These are phyloP conservation scores for Alternaria novae-zelandiae DNA, from an alignment of 2,329 filamentous ascomycete genomes.

Conservation along the genomic window DNA sequence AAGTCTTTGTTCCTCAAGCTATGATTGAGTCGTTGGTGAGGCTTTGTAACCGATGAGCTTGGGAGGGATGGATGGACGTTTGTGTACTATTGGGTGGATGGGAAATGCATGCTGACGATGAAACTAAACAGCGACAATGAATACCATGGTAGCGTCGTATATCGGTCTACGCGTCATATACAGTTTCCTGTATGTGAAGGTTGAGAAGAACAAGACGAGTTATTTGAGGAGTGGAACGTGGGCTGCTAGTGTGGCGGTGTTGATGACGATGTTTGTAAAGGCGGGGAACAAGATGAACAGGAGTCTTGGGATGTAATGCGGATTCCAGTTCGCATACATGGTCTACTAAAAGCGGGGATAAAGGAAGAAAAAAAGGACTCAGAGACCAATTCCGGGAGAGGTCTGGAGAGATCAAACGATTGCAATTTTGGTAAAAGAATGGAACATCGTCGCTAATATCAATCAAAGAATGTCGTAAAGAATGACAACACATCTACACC, in stretches of 20 bases:
- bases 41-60: background rate
- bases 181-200: background rate
- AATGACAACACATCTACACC: background rate
- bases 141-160: background rate
- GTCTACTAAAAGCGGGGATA: background rate
- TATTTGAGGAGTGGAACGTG: background rate
- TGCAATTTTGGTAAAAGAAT: background rate
- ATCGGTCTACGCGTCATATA: background rate
- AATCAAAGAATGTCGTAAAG: background rate
- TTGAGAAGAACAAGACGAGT: background rate
- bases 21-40: background rate
- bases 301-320: background rate
- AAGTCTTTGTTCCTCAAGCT: background rate
- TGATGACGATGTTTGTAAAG: background rate
- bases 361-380: background rate
- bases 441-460: background rate
- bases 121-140: background rate
- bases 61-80: background rate
- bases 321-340: background rate
- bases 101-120: background rate
- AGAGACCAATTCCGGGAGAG: fast-evolving
- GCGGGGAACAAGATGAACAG: background rate
- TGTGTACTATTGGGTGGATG: background rate
- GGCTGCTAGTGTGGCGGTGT: background rate
- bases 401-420: background rate